Evolutionary conservation across 1,284 basidiomycete genomes (phyloP), one percentile per base, ranked within the genome.

Genomic region (Leccinum pachyderme): DNA sequence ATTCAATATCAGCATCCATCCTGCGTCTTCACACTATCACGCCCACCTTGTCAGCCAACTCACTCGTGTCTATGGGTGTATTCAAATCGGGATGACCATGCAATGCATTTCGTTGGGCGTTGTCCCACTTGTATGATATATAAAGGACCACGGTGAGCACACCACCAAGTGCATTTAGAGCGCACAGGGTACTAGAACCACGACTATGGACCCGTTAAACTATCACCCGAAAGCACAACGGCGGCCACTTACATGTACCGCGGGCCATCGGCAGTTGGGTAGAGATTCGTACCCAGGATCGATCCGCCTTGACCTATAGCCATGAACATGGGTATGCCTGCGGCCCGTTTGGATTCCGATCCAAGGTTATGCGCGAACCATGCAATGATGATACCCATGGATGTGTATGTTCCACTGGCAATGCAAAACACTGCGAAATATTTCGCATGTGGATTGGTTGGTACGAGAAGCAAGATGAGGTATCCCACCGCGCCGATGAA

Each of bases 301-400:
- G 85, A 87, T 24, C 87, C 87, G 55, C 85, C 83, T 65, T 90
- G 87, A 1, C 87, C 87, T 44, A 90, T 89, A 3, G 85, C 82
- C 84, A 88, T 88, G 67, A 88, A 89, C 70, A 87, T 78, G 2
- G 88, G 87, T 31, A 88, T 86, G 0, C 88, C 88, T 0, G 87
- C 81, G 0, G 88, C 87, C 53, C 82, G 83, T 72, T 90, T 89
- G 1, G 86, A 85, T 65, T 91, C 88, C 0, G 87, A 90, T 2
- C 87, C 87, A 2, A 89, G 76, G 60, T 90, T 90, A 61, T 90
- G 87, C 1, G 85, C 81, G 84, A 84, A 88, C 87, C 87, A 89
- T 5, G 86, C 84, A 52, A 89, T 83, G 31, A 81, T 78, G 12
- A 88, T 70, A 0, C 84, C 87, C 60, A 89, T 87, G 4, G 79